phyloP scores from a whole-genome alignment of 2,329 filamentous ascomycete genomes.

The Claviceps citrina region DNA sequence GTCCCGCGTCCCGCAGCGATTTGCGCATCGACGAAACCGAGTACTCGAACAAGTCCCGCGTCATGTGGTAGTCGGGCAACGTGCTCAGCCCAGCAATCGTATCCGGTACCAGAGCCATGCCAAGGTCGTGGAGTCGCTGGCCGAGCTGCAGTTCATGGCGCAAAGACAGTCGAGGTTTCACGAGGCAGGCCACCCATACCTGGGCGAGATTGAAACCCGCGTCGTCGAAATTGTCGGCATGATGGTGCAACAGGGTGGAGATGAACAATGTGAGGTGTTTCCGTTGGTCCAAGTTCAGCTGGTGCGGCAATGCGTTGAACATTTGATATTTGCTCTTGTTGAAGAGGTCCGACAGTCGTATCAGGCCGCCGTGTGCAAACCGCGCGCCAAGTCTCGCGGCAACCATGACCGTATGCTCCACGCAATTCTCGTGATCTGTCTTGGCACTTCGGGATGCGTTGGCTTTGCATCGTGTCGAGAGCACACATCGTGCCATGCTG shows the following conservation, averaged over 20 bases:
- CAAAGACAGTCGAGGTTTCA: slow-evolving; percentile 31
- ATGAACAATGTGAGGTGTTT: slow-evolving; percentile 36
- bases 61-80: slow-evolving; percentile 32
- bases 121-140: slow-evolving; percentile 26
- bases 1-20: slow-evolving; percentile 25
- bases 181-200: slow-evolving; percentile 37
- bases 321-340: slow-evolving; percentile 31
- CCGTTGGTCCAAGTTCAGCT: slow-evolving; percentile 26
- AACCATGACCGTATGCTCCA: slow-evolving; percentile 29
- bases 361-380: slow-evolving; percentile 29
- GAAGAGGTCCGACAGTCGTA: slow-evolving; percentile 31
- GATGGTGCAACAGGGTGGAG: slow-evolving; percentile 30
- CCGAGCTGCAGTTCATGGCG: slow-evolving; percentile 36
- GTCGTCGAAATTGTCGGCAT: slow-evolving; percentile 31
- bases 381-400: slow-evolving; percentile 30
- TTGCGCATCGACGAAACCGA: slow-evolving; percentile 35
- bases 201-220: slow-evolving; percentile 30
- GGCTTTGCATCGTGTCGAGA: slow-evolving; percentile 12
- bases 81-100: slow-evolving; percentile 21
- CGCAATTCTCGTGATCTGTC: slow-evolving; percentile 18
- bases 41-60: slow-evolving; percentile 33
- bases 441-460: slow-evolving; percentile 7
- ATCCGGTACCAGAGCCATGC: slow-evolving; percentile 28
- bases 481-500: slow-evolving; percentile 27
- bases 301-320: slow-evolving; percentile 28